phyloP scores from a whole-genome alignment of 1,284 basidiomycete species.

The Ganoderma boninense region DNA sequence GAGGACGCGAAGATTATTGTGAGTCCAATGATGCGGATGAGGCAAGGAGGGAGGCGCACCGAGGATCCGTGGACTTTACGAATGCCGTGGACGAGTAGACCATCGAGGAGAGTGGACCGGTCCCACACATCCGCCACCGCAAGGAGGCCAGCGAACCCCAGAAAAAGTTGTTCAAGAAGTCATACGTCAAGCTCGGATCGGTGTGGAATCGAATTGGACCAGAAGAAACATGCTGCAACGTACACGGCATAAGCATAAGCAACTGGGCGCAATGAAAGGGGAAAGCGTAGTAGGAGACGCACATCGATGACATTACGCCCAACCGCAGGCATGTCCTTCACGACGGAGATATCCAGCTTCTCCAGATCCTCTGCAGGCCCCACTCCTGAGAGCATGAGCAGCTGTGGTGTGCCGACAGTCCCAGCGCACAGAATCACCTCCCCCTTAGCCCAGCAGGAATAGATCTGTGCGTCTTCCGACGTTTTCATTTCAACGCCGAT shows the following conservation, averaged over 20 bases:
- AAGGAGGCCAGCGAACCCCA: constrained; percentile 36
- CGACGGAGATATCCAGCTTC: constrained; percentile 45
- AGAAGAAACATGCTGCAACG: constrained; percentile 39
- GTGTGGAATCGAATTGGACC: constrained; percentile 41
- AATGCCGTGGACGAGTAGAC: constrained; percentile 39
- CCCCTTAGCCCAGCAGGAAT: constrained; percentile 40
- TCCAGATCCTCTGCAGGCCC: constrained; percentile 49
- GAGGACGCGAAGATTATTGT: neutral
- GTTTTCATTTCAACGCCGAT: constrained; percentile 44
- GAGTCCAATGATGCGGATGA: no score
- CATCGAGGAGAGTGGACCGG: constrained; percentile 40
- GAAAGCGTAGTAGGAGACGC: no score
- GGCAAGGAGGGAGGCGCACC: constrained; percentile 18
- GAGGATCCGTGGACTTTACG: constrained; percentile 43
- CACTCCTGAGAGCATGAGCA: constrained; percentile 59
- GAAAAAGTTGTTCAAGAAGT: constrained; percentile 40
- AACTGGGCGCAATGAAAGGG: no score
- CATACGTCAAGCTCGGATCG: constrained; percentile 42
- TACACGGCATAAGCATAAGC: no score
- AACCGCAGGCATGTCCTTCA: constrained; percentile 51
- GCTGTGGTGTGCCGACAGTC: constrained; percentile 52
- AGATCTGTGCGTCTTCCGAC: constrained; percentile 31
- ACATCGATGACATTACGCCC: constrained; percentile 53
- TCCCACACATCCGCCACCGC: constrained; percentile 44
- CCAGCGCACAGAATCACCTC: constrained; percentile 56